A percentile compares a stretch with the other conserved stretches of the same genome.
Conservation (phyloP, 2,329 filamentous ascomycete genomes). For the Fusarium nurragi region DNA sequence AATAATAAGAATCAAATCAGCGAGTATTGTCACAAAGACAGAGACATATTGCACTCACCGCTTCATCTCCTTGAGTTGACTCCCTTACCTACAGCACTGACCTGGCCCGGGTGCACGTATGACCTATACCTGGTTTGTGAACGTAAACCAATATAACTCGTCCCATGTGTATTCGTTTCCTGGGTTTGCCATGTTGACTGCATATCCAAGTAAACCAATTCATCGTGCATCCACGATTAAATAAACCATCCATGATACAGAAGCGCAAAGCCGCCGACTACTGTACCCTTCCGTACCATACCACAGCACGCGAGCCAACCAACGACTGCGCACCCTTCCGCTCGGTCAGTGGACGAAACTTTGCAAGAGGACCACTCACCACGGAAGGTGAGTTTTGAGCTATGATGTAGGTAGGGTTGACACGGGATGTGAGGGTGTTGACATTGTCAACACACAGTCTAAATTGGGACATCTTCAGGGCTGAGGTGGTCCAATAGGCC, state of each 20-base stretch:
- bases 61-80: neutral
- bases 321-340: slow-evolving; percentile 21
- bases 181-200: slow-evolving; percentile 25
- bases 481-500: slow-evolving; percentile 33
- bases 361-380: slow-evolving; percentile 3
- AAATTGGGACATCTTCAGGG: slow-evolving; percentile 31
- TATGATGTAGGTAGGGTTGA: slow-evolving; percentile 5
- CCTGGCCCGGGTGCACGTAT: neutral
- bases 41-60: slow-evolving; percentile 21
- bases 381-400: neutral
- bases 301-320: slow-evolving; percentile 12
- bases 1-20: slow-evolving; percentile 10
- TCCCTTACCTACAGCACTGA: neutral
- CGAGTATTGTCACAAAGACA: neutral
- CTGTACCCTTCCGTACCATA: slow-evolving; percentile 8
- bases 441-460: slow-evolving; percentile 15
- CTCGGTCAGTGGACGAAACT: slow-evolving; percentile 33
- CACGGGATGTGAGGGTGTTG: slow-evolving; percentile 23
- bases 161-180: slow-evolving; percentile 8
- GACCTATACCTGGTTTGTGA: slow-evolving; percentile 9
- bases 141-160: slow-evolving; percentile 13
- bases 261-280: slow-evolving; percentile 11
- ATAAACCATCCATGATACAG: slow-evolving; percentile 15
- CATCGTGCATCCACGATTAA: slow-evolving; percentile 4
- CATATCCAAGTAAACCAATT: slow-evolving; percentile 3